A percentile compares a stretch with the other conserved stretches of the same genome.
Conservation (phyloP, 176 grass and related monocot genomes). For the Olyra latifolia region DNA sequence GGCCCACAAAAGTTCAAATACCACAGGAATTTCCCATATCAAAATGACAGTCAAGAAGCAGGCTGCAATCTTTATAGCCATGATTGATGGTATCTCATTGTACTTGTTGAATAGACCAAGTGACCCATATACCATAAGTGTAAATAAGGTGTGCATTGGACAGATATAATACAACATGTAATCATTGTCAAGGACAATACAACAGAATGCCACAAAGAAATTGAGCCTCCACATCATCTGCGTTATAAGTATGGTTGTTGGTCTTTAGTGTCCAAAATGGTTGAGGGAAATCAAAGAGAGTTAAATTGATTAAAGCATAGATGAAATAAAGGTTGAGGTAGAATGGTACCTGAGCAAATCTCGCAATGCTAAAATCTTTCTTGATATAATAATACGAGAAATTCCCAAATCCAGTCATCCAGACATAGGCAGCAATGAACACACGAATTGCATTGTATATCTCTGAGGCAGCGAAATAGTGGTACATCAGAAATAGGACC, state of each 20-base stretch:
- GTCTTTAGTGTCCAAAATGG: not conserved
- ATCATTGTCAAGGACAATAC: constrained; percentile 88
- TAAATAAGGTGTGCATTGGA: constrained; percentile 83
- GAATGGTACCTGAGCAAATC: constrained; percentile 68
- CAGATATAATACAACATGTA: constrained; percentile 86
- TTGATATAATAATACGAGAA: constrained; percentile 84
- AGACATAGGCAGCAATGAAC: constrained; percentile 82
- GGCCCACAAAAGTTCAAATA: constrained; percentile 85
- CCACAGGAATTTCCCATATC: constrained; percentile 89
- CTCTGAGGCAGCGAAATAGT: constrained; percentile 71
- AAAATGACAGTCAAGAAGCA: constrained; percentile 90
- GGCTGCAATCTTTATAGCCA: constrained; percentile 74
- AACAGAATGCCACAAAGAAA: constrained; percentile 77
- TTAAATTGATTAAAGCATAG: not conserved
- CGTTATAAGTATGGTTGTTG: constrained; percentile 18
- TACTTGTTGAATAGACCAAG: constrained; percentile 95
- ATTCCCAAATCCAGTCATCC: constrained; percentile 91
- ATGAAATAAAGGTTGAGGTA: constrained; percentile 12
- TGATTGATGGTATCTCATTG: constrained; percentile 79
- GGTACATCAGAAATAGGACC: constrained; percentile 88
- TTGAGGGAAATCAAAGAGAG: not conserved
- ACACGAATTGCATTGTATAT: constrained; percentile 84
- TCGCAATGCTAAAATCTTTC: constrained; percentile 77
- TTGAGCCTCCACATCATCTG: constrained; percentile 97
- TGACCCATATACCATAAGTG: constrained; percentile 91